Conservation (phyloP, 2,329 filamentous ascomycete species). For the Cladosporium sp. region DNA sequence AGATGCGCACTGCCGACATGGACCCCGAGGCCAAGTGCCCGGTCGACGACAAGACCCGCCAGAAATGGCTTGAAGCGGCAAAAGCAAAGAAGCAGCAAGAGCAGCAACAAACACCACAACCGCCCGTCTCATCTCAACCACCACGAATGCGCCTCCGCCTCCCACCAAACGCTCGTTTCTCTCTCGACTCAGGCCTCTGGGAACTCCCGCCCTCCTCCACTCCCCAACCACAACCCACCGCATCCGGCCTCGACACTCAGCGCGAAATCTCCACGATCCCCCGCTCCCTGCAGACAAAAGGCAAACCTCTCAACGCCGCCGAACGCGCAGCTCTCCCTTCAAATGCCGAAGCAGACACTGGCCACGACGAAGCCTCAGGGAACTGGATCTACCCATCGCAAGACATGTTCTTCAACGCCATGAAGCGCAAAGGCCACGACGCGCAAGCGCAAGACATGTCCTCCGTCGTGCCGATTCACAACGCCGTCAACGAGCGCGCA, state of each 20-base stretch:
- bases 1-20: constrained; percentile 28
- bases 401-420: constrained; percentile 96
- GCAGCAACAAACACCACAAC: constrained; percentile 25
- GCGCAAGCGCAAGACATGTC: constrained; percentile 72
- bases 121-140: constrained; percentile 6
- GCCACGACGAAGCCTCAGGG: constrained; percentile 63
- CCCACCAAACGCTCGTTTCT: constrained; percentile 22
- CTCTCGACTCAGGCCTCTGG: constrained; percentile 33
- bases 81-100: constrained; percentile 37
- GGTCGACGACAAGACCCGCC: constrained; percentile 84
- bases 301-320: constrained; percentile 35
- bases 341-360: constrained; percentile 76
- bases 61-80: constrained; percentile 76
- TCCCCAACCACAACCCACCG: constrained; percentile 30
- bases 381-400: constrained; percentile 98
- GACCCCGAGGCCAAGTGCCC: constrained; percentile 57
- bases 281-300: constrained; percentile 36
- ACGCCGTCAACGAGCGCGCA: constrained; percentile 94
- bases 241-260: constrained; percentile 53
- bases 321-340: constrained; percentile 45
- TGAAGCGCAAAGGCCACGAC: constrained; percentile 83
- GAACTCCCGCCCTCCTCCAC: constrained; percentile 15
- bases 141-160: constrained; percentile 18
- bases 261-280: constrained; percentile 77
- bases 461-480: constrained; percentile 93